phyloP scores from a whole-genome alignment of 768 basidiomycete genomes.

The Lanmaoa pseudosensibilis region DNA sequence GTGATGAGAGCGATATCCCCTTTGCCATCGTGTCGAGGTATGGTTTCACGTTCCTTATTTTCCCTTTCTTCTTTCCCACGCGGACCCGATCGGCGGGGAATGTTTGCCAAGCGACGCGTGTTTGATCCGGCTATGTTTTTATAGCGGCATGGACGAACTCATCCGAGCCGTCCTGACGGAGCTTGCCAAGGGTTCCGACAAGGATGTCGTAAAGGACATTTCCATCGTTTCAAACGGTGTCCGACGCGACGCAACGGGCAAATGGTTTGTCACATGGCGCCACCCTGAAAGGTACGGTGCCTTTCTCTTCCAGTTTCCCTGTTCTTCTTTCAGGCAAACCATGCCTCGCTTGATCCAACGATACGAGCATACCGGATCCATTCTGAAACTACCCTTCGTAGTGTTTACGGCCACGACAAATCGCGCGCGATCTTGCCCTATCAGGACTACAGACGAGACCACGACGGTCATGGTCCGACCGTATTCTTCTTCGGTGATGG shows the following conservation, averaged over 20 bases:
- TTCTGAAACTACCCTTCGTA: slow-evolving; percentile 3
- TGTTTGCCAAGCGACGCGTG: background rate
- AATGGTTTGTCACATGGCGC: slow-evolving; percentile 82
- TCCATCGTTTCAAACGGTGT: slow-evolving; percentile 96
- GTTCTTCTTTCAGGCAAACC: background rate
- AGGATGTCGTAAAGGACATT: slow-evolving; percentile 70
- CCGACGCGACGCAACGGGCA: slow-evolving; percentile 53
- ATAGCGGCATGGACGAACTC: slow-evolving; percentile 88
- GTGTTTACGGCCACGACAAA: slow-evolving; percentile 94
- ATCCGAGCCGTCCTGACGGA: slow-evolving; percentile 85
- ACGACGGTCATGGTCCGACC: slow-evolving; percentile 47
- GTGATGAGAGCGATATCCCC: slow-evolving; percentile 76
- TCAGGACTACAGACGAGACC: slow-evolving; percentile 40
- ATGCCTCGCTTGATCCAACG: background rate
- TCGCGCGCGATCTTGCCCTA: slow-evolving; percentile 93
- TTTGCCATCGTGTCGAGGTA: slow-evolving; percentile 93
- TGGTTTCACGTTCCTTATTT: slow-evolving; percentile 7
- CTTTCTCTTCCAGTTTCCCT: background rate
- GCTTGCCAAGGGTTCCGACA: slow-evolving; percentile 55
- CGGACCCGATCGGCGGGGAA: slow-evolving; percentile 1
- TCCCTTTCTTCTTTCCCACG: slow-evolving; percentile 8
- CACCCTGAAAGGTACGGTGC: slow-evolving; percentile 78
- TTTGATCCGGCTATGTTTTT: slow-evolving; percentile 5
- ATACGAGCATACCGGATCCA: background rate
- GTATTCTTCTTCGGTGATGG: slow-evolving; percentile 99